Base-by-base conservation (phyloP, 768 basidiomycete genomes). In the Tremella mesenterica region DNA sequence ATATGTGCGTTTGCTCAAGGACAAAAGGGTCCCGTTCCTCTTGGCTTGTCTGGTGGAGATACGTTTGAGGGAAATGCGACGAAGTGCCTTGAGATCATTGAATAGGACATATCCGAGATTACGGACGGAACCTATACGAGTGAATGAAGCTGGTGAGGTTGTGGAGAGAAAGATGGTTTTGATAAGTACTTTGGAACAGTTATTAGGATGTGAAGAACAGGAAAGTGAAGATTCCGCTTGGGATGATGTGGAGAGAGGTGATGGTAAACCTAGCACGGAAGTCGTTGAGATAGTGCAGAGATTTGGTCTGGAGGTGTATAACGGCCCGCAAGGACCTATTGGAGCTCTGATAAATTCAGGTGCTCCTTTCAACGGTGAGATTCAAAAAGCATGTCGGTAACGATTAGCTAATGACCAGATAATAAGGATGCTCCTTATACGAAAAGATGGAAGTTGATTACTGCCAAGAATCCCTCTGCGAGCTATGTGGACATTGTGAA, bases 41-140 rank as follows among this genome's bases (percentile, higher is more conserved):
- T 81, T 95, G 23, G 88, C 86, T 0, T 95, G 90, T 67, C 81
- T 96, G 44, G 76, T 91, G 39, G 88, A 93, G 69, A 76, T 84
- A n/a, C 77, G 88, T 44, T 91, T 97, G 67, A 84, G 85, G 50
- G 76, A 75, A 23, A 61, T 79, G 2, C 54, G 78, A 20, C 61
- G 60, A 34, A 71, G 70, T 27, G 75, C 70, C 0, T 30, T 76
- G 20, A 79, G 81, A 61, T 85, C 85, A 39, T 81, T 87, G 3
- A 82, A 41, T 31, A 48, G 60, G 51, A 58, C 57, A 16, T 73
- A 70, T 61, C 65, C 69, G 1, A 38, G 61, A 7, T 36, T 63
- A 33, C 57, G 48, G 48, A 55, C 23, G 10, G 61, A 64, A n/a
- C 52, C 60, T 13, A 54, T 61, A 7, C 26, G 52, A 36, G 31